Percentiles rank a stretch among this genome's conserved stretches.
These are phyloP conservation scores for Curvularia sp. DNA, from an alignment of 2,329 filamentous ascomycete species.

Conservation along the genomic window DNA sequence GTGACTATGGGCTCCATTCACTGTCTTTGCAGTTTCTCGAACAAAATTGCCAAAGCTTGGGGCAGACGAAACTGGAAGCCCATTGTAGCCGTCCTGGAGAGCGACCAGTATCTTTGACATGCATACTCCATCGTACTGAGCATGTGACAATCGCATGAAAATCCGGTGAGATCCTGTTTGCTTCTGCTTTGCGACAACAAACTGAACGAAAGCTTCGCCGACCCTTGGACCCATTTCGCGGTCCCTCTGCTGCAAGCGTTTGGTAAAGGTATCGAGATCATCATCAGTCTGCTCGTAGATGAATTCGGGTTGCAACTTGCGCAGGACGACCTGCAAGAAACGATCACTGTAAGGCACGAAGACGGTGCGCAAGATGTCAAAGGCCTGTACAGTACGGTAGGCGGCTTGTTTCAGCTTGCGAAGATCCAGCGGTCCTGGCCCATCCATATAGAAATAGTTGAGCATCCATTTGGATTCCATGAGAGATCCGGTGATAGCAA, in stretches of 20 bases:
- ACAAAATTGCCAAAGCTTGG: slow-evolving; percentile 45
- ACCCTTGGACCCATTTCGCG: slow-evolving; percentile 39
- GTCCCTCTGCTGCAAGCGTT: slow-evolving; percentile 37
- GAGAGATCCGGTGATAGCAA: slow-evolving; percentile 45
- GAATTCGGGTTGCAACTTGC: slow-evolving; percentile 43
- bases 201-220: slow-evolving; percentile 43
- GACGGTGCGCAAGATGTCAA: slow-evolving; percentile 46
- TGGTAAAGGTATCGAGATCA: slow-evolving; percentile 40
- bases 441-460: slow-evolving; percentile 47
- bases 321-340: slow-evolving; percentile 44
- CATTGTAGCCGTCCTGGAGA: slow-evolving; percentile 43
- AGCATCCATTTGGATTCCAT: slow-evolving; percentile 47
- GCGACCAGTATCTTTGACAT: slow-evolving; percentile 39
- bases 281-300: slow-evolving; percentile 40
- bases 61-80: slow-evolving; percentile 40
- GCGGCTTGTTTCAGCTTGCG: slow-evolving; percentile 42
- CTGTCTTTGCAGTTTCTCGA: slow-evolving; percentile 36
- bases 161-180: slow-evolving; percentile 38
- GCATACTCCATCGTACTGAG: slow-evolving; percentile 46
- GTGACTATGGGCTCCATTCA: slow-evolving; percentile 40
- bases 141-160: slow-evolving; percentile 45
- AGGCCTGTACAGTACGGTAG: slow-evolving; percentile 42
- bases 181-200: slow-evolving; percentile 43
- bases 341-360: slow-evolving; percentile 46
- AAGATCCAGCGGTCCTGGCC: slow-evolving; percentile 40